Evolutionary conservation across 2,329 filamentous ascomycete species (phyloP).

Genomic region (Penicillium sp.): DNA sequence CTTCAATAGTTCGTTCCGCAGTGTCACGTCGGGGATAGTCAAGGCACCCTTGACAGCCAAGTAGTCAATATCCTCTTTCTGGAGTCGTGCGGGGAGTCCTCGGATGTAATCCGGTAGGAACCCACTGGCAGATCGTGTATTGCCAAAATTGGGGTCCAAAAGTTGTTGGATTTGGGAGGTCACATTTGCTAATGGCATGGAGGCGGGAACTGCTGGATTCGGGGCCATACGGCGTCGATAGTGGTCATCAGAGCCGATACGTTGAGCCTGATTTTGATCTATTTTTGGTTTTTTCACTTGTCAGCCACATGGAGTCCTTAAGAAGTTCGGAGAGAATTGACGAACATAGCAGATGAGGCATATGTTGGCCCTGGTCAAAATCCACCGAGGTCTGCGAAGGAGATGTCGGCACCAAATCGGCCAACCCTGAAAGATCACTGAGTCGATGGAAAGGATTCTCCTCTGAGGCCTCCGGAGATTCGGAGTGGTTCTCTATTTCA

Average conservation of each 20-base stretch:
- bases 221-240: constrained; percentile 47
- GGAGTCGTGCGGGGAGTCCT: constrained; percentile 72
- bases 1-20: constrained; percentile 78
- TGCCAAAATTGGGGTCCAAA: constrained; percentile 48
- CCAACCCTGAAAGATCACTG: constrained; percentile 29
- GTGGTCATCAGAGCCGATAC: constrained; percentile 50
- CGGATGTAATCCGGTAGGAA: constrained; percentile 70
- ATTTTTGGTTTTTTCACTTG: neutral
- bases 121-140: constrained; percentile 44
- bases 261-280: constrained; percentile 35
- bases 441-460: constrained; percentile 33
- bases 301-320: neutral
- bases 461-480: constrained; percentile 38
- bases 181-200: constrained; percentile 37
- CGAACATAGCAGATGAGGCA: constrained; percentile 64
- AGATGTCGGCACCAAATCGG: constrained; percentile 36
- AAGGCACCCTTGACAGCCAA: constrained; percentile 81
- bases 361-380: constrained; percentile 55
- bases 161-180: constrained; percentile 38
- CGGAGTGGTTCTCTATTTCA: constrained; percentile 40
- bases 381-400: constrained; percentile 49
- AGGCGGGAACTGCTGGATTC: constrained; percentile 40
- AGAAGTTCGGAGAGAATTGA: constrained; percentile 19
- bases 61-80: constrained; percentile 78
- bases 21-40: constrained; percentile 64